phyloP scores from a whole-genome alignment of 192 early-diverging fungal genomes.

The Linnemannia schmuckeri region DNA sequence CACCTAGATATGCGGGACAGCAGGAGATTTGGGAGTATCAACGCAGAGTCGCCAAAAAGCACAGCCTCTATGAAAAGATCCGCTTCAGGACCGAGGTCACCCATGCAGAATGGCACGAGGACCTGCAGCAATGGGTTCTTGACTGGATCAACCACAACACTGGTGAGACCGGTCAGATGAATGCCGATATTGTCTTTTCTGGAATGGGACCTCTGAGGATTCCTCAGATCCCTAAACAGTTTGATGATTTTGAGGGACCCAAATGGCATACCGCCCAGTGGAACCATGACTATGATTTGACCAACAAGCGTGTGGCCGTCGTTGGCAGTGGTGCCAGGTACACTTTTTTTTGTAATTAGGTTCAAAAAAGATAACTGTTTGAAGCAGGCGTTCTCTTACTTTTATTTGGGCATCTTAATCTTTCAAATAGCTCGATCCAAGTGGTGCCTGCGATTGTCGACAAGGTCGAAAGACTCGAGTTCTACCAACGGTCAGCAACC shows the following conservation, averaged over 20 bases:
- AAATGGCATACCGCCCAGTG: constrained; percentile 62
- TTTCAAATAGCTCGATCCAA: constrained; percentile 48
- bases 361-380: neutral
- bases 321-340: constrained; percentile 61
- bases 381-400: neutral
- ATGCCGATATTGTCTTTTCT: constrained; percentile 27
- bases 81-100: constrained; percentile 49
- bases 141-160: constrained; percentile 7
- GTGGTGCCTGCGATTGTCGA: constrained; percentile 55
- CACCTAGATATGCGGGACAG: constrained; percentile 17
- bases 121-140: constrained; percentile 27
- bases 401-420: neutral
- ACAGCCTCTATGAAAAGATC: constrained; percentile 43
- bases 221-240: constrained; percentile 56
- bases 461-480: constrained; percentile 39
- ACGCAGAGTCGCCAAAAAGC: constrained; percentile 23
- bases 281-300: constrained; percentile 57
- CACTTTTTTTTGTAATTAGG: neutral
- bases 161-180: neutral
- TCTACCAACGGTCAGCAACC: constrained; percentile 60
- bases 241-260: constrained; percentile 58
- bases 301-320: constrained; percentile 47
- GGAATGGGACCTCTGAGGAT: constrained; percentile 58
- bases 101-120: constrained; percentile 25
- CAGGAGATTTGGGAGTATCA: constrained; percentile 57